Base-by-base conservation (phyloP, 2,329 filamentous ascomycete genomes). In the Ciborinia camelliae region DNA sequence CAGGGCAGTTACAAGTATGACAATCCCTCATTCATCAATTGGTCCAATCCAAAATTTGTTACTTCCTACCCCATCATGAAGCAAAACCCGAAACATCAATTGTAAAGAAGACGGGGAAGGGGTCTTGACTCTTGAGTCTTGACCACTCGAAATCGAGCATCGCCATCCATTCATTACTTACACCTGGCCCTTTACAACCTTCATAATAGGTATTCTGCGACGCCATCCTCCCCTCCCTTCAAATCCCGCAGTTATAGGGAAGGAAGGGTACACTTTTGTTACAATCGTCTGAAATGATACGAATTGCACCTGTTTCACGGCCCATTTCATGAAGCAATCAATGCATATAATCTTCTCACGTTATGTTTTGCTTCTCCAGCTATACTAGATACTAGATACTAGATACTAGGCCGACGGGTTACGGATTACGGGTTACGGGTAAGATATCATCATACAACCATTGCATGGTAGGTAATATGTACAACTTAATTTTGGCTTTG, bases 41-140 rank as follows among this genome's bases (percentile, higher is more conserved):
- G 51, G 51, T 9, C 15, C 20, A 32, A 53, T 23, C 20, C 9
- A 20, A 18, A 37, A 50, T 55, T n/a, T 30, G 43, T 35, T 67
- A 67, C 69, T 61, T 69, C 68, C 69, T 64, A 66, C 39, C 47
- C 37, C 51, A 54, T 66, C 59, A 53, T 70, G 69, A 70, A 51
- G 70, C 72, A 69, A 48, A 47, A 62, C 63, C 66, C 64, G 60
- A 72, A 57, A 57, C 53, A 26, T 39, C 53, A 57, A 57, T 43
- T 57, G 53, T 45, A 32, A 26, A 57, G 53, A 57, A 57, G 26
- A n/a, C n/a, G n/a, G n/a, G n/a, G n/a, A n/a, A n/a, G n/a, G n/a
- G n/a, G n/a, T n/a, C n/a, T n/a, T n/a, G n/a, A n/a, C n/a, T n/a
- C n/a, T n/a, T n/a, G n/a, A n/a, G n/a, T n/a, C n/a, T n/a, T n/a